These are phyloP conservation scores for Ascochyta viciae-villosae DNA, from an alignment of 2,329 filamentous ascomycete species.

Conservation along the genomic window DNA sequence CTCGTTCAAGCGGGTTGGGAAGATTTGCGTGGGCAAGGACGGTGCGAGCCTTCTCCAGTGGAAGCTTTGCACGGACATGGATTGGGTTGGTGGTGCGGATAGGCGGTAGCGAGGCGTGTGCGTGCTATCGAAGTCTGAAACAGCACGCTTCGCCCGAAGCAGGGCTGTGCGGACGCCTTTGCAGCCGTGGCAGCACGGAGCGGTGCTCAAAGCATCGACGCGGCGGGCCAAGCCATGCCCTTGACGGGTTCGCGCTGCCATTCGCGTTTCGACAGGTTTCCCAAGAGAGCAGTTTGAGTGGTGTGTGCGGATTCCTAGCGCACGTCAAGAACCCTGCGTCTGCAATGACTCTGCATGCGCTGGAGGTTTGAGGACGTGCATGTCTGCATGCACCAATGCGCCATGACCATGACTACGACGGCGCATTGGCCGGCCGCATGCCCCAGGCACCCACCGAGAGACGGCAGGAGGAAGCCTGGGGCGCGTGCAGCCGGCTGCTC, in stretches of 20 bases:
- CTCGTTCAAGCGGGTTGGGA: constrained; percentile 5
- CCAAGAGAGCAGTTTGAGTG: constrained; percentile 15
- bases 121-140: constrained; percentile 25
- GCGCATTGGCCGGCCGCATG: constrained; percentile 5
- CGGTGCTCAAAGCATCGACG: constrained; percentile 8
- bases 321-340: constrained; percentile 9
- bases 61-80: constrained; percentile 9
- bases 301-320: constrained; percentile 6
- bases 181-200: constrained; percentile 20
- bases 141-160: constrained; percentile 7
- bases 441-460: constrained; percentile 4
- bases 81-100: constrained; percentile 12
- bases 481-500: constrained; percentile 3
- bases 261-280: constrained; percentile 13
- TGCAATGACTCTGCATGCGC: neutral
- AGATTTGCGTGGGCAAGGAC: constrained; percentile 1
- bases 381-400: neutral
- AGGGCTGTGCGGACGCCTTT: constrained; percentile 21
- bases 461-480: constrained; percentile 3
- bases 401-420: neutral
- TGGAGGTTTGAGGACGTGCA: constrained; percentile 16
- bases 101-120: constrained; percentile 25
- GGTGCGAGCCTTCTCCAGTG: constrained; percentile 13
- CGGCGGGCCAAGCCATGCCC: constrained; percentile 9
- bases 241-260: constrained; percentile 6